A percentile compares a stretch with the other conserved stretches of the same genome.
Evolutionary conservation across 2,329 filamentous ascomycete species (phyloP).

Genomic region (Penicillium freii): DNA sequence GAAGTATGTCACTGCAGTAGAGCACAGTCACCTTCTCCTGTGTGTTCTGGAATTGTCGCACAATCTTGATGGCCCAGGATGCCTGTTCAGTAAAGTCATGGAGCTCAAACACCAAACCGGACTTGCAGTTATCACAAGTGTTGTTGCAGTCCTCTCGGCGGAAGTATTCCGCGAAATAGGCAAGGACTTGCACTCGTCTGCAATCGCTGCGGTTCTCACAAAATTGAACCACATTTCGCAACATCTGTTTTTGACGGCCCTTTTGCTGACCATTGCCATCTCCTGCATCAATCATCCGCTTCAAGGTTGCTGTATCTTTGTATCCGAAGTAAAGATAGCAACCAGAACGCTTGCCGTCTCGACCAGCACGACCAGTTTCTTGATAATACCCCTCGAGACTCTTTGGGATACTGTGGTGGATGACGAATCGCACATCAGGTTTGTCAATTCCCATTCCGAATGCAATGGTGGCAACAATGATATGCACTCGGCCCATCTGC

Average conservation of each 20-base stretch:
- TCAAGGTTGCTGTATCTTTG: constrained; percentile 69
- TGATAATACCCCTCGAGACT: constrained; percentile 98
- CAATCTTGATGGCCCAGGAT: constrained; percentile 65
- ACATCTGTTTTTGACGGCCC: constrained; percentile 77
- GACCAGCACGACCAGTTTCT: constrained; percentile 90
- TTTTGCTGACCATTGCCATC: constrained; percentile 77
- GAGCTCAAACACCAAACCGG: constrained; percentile 66
- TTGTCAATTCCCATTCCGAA: constrained; percentile 99
- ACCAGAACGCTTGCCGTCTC: constrained; percentile 81
- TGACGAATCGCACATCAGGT: constrained; percentile 90
- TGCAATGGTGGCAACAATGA: constrained; percentile 96
- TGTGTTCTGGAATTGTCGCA: constrained; percentile 54
- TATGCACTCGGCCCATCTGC: constrained; percentile 76
- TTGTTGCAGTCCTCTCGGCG: constrained; percentile 66
- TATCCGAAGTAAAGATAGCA: constrained; percentile 91
- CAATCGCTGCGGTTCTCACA: constrained; percentile 90
- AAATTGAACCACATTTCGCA: constrained; percentile 78
- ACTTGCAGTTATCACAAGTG: constrained; percentile 86
- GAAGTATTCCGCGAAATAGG: constrained; percentile 93
- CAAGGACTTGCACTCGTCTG: constrained; percentile 79
- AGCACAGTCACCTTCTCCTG: constrained; percentile 65
- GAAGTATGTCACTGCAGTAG: constrained; percentile 80
- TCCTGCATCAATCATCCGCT: constrained; percentile 78
- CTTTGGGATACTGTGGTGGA: constrained; percentile 90
- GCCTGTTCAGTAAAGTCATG: constrained; percentile 78